phyloP scores from a whole-genome alignment of 2,329 filamentous ascomycete genomes.

The Xylaria sp. region DNA sequence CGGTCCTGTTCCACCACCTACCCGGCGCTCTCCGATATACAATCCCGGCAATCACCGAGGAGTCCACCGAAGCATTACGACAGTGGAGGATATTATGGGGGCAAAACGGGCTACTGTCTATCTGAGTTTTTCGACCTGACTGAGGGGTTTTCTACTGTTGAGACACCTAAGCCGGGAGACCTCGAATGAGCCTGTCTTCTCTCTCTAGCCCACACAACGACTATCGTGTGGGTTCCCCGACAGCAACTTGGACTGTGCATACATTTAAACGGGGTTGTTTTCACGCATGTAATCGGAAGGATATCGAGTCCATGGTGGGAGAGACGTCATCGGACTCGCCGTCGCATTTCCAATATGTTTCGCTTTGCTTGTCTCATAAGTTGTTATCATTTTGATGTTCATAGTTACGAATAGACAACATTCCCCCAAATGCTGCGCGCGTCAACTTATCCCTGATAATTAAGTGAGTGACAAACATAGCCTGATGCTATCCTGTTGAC shows the following conservation, averaged over 20 bases:
- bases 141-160: background rate
- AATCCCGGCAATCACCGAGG: background rate
- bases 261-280: slow-evolving; percentile 18
- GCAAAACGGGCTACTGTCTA: slow-evolving; percentile 10
- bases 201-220: slow-evolving; percentile 43
- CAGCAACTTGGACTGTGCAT: slow-evolving; percentile 48
- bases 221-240: slow-evolving; percentile 48
- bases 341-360: slow-evolving; percentile 9
- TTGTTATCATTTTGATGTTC: background rate
- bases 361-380: slow-evolving; percentile 6
- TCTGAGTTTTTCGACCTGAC: slow-evolving; percentile 2
- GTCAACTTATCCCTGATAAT: no score
- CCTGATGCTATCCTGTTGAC: no score
- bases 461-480: background rate
- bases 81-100: background rate
- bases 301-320: slow-evolving; percentile 57
- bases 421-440: background rate
- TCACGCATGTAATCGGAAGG: slow-evolving; percentile 26
- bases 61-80: background rate
- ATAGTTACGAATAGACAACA: slow-evolving; percentile 23
- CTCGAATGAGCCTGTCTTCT: slow-evolving; percentile 69
- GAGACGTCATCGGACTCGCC: slow-evolving; percentile 60
- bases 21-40: background rate
- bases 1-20: background rate
- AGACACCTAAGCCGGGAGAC: background rate